Percentiles rank a stretch among this genome's conserved stretches.
phyloP scores from a whole-genome alignment of 139 green algal species.

The Astrephomene gubernaculifera region DNA sequence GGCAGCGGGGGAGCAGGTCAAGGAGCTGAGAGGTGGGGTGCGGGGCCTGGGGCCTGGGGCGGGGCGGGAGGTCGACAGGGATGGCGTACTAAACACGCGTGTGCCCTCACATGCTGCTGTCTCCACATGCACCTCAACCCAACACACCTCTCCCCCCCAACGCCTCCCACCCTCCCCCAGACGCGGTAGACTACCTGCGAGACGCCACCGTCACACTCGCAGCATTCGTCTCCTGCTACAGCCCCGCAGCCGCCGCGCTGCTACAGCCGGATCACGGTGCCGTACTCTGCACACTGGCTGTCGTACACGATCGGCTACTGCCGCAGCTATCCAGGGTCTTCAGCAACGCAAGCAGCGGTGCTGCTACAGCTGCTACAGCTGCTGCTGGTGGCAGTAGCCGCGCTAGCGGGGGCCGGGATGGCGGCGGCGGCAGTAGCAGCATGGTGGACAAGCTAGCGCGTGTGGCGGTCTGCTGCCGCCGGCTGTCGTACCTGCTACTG shows the following conservation, averaged over 20 bases:
- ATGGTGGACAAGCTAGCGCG: constrained; percentile 17
- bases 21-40: constrained; percentile 19
- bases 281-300: constrained; percentile 50
- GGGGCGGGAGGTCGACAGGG: no score
- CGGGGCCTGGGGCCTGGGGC: no score
- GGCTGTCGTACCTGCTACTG: constrained; percentile 60
- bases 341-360: neutral
- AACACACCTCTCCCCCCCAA: neutral
- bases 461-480: constrained; percentile 38
- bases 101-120: no score
- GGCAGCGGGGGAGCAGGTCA: neutral
- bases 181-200: constrained; percentile 73
- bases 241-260: constrained; percentile 41
- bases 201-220: constrained; percentile 75
- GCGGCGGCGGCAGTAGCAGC: no score
- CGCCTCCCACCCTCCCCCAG: constrained; percentile 41
- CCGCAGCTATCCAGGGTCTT: constrained; percentile 50
- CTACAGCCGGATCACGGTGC: constrained; percentile 32
- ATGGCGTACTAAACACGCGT: no score
- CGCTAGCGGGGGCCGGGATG: neutral
- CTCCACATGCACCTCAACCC: no score
- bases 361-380: constrained; percentile 3
- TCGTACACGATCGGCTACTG: constrained; percentile 64
- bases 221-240: constrained; percentile 66
- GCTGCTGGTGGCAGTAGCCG: neutral